phyloP scores from a whole-genome alignment of 2,329 filamentous ascomycete species.

The Aspergillus pseudoglaucus region DNA sequence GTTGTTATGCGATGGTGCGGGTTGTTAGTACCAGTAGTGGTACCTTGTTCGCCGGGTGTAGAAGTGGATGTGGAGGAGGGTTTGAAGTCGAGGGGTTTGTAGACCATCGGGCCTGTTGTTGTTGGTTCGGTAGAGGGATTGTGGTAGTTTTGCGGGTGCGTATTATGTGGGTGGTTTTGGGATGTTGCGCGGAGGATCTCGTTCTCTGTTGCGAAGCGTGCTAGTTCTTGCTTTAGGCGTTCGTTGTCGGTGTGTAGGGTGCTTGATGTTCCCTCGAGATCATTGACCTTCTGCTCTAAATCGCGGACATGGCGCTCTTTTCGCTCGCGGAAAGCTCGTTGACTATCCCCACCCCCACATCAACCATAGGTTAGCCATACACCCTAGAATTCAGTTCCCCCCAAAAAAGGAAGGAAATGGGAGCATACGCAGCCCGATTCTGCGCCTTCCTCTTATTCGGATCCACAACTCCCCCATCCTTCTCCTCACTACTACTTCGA shows the following conservation, averaged over 20 bases:
- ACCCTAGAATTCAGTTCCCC: too few relatives aligned
- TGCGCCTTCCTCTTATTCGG: slow-evolving; percentile 62
- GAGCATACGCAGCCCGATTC: slow-evolving; percentile 63
- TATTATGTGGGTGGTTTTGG: slow-evolving; percentile 27
- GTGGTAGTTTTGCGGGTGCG: too few relatives aligned
- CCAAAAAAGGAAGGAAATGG: background rate
- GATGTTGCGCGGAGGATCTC: slow-evolving; percentile 83
- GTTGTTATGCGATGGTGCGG: slow-evolving; percentile 64
- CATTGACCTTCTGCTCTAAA: slow-evolving; percentile 75
- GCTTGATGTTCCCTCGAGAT: slow-evolving; percentile 67
- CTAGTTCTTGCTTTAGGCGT: slow-evolving; percentile 73
- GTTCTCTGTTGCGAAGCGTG: slow-evolving; percentile 82
- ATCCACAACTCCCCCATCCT: slow-evolving; percentile 48
- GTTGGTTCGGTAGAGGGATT: slow-evolving; percentile 30
- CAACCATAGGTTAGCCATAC: background rate
- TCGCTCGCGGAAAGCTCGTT: slow-evolving; percentile 91
- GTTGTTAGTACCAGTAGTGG: slow-evolving; percentile 48
- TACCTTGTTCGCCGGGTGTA: slow-evolving; percentile 15
- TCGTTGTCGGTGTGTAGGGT: slow-evolving; percentile 77
- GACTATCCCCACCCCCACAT: slow-evolving; percentile 47
- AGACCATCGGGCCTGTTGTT: slow-evolving; percentile 63
- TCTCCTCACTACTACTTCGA: slow-evolving; percentile 49
- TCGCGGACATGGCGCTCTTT: slow-evolving; percentile 94
- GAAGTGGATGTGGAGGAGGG: background rate
- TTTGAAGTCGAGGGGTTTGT: slow-evolving; percentile 62